Evolutionary conservation across 495 filamentous ascomycete genomes (phyloP), one percentile per base, ranked within the genome.

Genomic region (Hyaloscypha finlandica): DNA sequence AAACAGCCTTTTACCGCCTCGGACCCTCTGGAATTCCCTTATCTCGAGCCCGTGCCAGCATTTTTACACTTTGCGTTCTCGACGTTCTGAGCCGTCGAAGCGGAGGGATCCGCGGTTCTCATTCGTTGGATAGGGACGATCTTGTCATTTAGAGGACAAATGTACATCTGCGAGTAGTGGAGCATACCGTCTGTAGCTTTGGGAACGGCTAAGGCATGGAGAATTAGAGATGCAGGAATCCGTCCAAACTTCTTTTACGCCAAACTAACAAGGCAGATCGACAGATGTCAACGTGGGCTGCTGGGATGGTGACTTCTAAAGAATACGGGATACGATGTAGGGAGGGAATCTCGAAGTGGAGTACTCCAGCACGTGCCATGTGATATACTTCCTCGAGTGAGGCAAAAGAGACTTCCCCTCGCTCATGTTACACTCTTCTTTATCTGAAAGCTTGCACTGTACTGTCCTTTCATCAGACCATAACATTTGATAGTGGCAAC

Each of bases 1-100:
- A 5, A 37, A n/a, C n/a, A 4, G 33, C 30, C 20, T 11, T 37
- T 39, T 45, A 55, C 53, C 53, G 51, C 30, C 3, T 55, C 30
- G 53, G 8, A 25, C 25, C 20, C 30, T 55, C 25, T 55, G 59
- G 32, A n/a, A 25, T 48, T 61, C 59, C 22, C 59, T 61, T 61
- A 61, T 61, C 59, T 25, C 37, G 33, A 39, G 33, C 37, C 20
- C 45, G 42, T 45, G 8, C 42, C 14, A 45, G 14, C 42, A 19
- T 45, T 45, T 45, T 45, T 19, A 12, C 42, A 19, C 42, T 45
- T 45, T 4, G 14, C 14, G 8, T 8, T 12, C 42, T 45, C 14
- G n/a, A n/a, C n/a, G n/a, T n/a, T n/a, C n/a, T n/a, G 14, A 45
- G 42, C 8, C 14, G 14, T 45, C 14, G 3, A 3, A 45, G 14